phyloP scores from a whole-genome alignment of 306 rosid genomes.

The Pyrus pyrifolia region DNA sequence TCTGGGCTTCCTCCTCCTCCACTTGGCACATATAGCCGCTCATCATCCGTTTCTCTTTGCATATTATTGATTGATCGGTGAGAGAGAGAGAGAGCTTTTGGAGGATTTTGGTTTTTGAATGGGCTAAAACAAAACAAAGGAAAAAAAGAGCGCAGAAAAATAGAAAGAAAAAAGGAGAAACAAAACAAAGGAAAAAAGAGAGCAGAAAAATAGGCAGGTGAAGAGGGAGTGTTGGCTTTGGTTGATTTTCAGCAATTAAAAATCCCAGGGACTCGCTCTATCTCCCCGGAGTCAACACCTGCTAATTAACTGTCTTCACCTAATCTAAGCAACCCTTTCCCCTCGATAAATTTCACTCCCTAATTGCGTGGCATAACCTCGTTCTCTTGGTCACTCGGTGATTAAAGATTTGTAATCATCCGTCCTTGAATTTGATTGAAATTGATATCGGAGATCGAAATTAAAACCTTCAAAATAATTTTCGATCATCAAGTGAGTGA shows the following conservation, averaged over 20 bases:
- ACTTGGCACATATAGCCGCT: conserved; percentile 34
- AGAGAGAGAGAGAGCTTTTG: background rate
- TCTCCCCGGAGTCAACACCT: conserved; percentile 6
- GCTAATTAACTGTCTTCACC: conserved; percentile 23
- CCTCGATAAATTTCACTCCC: background rate
- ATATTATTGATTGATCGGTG: background rate
- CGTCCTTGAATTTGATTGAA: too few species aligned
- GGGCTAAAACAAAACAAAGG: conserved; percentile 12
- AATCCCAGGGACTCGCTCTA: conserved; percentile 54
- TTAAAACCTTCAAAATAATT: too few species aligned
- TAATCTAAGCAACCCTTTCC: conserved; percentile 20
- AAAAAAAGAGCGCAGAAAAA: conserved; percentile 24
- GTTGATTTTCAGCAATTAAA: conserved; percentile 10
- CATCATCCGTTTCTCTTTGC: conserved; percentile 31
- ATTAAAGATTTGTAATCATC: too few species aligned
- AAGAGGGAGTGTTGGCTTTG: conserved; percentile 24
- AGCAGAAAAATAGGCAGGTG: conserved; percentile 39
- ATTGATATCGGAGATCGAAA: too few species aligned
- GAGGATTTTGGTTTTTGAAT: conserved; percentile 15
- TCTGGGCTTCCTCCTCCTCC: conserved; percentile 29
- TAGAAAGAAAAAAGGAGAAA: conserved; percentile 28
- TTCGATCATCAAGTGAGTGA: too few species aligned
- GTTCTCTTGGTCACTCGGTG: too few species aligned
- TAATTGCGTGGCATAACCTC: background rate
- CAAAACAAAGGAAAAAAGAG: conserved; percentile 16